Percentiles rank a stretch among this genome's conserved stretches.
These are phyloP conservation scores for Coniella lustricola DNA, from an alignment of 2,329 filamentous ascomycete species.

Conservation along the genomic window DNA sequence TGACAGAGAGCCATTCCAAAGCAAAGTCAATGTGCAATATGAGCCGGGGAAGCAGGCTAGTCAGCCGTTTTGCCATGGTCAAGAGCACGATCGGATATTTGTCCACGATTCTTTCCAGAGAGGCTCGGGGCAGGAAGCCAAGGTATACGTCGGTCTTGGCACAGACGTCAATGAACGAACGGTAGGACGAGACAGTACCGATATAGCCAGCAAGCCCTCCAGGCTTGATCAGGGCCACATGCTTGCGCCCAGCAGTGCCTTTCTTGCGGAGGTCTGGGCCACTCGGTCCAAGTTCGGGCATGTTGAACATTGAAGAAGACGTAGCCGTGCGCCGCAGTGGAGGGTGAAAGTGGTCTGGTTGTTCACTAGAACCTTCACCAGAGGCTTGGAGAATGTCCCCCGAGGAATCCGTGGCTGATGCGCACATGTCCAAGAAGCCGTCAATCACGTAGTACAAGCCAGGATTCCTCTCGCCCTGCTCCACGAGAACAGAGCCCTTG, in stretches of 20 bases:
- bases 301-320: constrained; percentile 22
- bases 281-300: constrained; percentile 20
- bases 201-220: constrained; percentile 92
- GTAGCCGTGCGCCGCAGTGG: constrained; percentile 11
- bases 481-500: constrained; percentile 86
- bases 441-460: constrained; percentile 97
- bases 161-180: constrained; percentile 93
- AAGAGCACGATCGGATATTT: constrained; percentile 85
- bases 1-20: constrained; percentile 95
- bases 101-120: constrained; percentile 87
- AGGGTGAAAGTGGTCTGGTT: constrained; percentile 21
- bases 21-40: constrained; percentile 98
- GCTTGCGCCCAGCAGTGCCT: constrained; percentile 47
- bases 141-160: constrained; percentile 99
- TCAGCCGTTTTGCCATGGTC: constrained; percentile 93
- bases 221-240: constrained; percentile 86
- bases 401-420: constrained; percentile 58
- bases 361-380: constrained; percentile 27
- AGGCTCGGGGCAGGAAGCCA: constrained; percentile 79
- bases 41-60: constrained; percentile 77
- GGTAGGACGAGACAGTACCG: constrained; percentile 86
- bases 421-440: constrained; percentile 89
- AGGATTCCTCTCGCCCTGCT: constrained; percentile 94
- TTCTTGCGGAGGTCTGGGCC: constrained; percentile 37
- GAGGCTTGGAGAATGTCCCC: constrained; percentile 34